Conservation (phyloP, 2,329 filamentous ascomycete species). For the Helotiales sp. region DNA sequence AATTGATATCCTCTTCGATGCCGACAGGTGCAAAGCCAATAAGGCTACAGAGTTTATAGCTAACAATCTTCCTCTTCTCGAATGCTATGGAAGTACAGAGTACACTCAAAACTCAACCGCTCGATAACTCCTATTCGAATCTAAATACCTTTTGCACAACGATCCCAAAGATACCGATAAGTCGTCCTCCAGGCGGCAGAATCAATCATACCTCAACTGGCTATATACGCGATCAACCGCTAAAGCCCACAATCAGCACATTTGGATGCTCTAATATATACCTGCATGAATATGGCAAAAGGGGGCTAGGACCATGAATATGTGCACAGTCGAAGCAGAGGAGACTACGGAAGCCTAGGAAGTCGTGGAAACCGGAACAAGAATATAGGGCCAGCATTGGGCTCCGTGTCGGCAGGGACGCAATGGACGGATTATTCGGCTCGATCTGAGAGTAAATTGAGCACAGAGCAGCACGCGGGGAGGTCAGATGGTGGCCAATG, state of each 20-base stretch:
- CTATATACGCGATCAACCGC: slow-evolving; percentile 10
- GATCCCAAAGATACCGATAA: slow-evolving; percentile 26
- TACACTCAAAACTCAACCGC: slow-evolving; percentile 13
- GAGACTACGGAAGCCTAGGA: slow-evolving; percentile 26
- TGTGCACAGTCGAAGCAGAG: slow-evolving; percentile 24
- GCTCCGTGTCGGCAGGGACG: slow-evolving; percentile 25
- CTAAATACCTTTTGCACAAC: slow-evolving; percentile 19
- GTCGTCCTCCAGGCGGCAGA: slow-evolving; percentile 23
- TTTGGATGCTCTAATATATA: slow-evolving; percentile 24
- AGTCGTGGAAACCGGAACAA: slow-evolving; percentile 21
- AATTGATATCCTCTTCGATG: slow-evolving; percentile 25
- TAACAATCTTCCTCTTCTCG: slow-evolving; percentile 29
- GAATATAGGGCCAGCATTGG: slow-evolving; percentile 26
- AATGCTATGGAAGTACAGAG: slow-evolving; percentile 30
- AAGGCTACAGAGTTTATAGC: slow-evolving; percentile 23
- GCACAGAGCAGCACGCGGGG: slow-evolving; percentile 24
- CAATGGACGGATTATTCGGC: slow-evolving; percentile 20
- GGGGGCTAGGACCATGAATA: slow-evolving; percentile 23
- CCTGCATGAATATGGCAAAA: slow-evolving; percentile 28
- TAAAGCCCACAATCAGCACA: slow-evolving; percentile 13
- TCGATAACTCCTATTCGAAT: slow-evolving; percentile 10
- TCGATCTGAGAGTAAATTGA: slow-evolving; percentile 24
- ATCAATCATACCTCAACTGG: slow-evolving; percentile 22
- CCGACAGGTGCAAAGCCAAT: slow-evolving; percentile 1
- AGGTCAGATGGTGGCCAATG: slow-evolving; percentile 28